Evolutionary conservation across 2,329 filamentous ascomycete genomes (phyloP).

Genomic region (Colletotrichum sp.): DNA sequence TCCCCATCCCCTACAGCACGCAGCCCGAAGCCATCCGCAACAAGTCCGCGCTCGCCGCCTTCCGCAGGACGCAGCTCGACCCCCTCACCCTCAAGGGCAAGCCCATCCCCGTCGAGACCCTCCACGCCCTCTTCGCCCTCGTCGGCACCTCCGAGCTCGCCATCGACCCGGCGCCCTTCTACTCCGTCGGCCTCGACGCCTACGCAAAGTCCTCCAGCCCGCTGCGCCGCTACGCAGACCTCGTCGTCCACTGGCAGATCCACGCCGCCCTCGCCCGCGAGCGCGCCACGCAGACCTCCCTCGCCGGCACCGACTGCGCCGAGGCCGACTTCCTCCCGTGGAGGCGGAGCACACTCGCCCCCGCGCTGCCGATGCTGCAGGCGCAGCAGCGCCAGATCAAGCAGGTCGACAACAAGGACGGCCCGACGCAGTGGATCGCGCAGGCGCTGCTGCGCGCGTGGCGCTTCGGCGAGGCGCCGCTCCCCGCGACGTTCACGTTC

Average conservation of each 20-base stretch:
- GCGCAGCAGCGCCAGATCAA: conserved; percentile 58
- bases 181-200: conserved; percentile 62
- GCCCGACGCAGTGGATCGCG: conserved; percentile 58
- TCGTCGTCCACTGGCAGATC: conserved; percentile 72
- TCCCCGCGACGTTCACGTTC: conserved; percentile 56
- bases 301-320: conserved; percentile 27
- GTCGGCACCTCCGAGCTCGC: conserved; percentile 58
- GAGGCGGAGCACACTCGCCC: conserved; percentile 40
- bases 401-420: conserved; percentile 45
- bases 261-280: conserved; percentile 60
- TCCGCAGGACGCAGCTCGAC: conserved; percentile 42
- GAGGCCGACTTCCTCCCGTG: conserved; percentile 50
- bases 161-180: conserved; percentile 58
- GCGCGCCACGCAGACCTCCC: conserved; percentile 31
- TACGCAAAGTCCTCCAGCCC: conserved; percentile 71
- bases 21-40: conserved; percentile 48
- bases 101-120: conserved; percentile 34
- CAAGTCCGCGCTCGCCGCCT: conserved; percentile 37
- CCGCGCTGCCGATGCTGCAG: conserved; percentile 54
- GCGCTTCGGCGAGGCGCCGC: conserved; percentile 53
- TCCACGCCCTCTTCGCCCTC: conserved; percentile 36
- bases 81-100: conserved; percentile 34
- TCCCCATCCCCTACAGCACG: conserved; percentile 65
- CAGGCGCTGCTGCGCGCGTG: conserved; percentile 67
- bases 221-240: conserved; percentile 67